Evolutionary conservation across 1,284 basidiomycete genomes (phyloP).

Genomic region (Cutaneotrichosporon spelunceum): DNA sequence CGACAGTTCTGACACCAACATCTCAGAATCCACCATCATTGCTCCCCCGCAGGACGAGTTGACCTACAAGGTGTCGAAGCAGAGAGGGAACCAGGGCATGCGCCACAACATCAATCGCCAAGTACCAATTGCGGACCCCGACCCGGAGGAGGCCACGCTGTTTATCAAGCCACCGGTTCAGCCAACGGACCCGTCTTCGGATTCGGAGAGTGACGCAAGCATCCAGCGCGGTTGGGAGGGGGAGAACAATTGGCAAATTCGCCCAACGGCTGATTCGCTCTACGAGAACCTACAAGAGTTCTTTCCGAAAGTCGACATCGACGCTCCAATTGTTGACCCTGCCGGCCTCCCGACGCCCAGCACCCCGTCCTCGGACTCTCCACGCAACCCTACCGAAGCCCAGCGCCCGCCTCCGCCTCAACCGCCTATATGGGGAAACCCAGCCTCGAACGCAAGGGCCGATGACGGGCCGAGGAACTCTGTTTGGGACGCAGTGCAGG

Average conservation of each 20-base stretch:
- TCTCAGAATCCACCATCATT: slow-evolving; percentile 35
- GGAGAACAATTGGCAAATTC: slow-evolving; percentile 38
- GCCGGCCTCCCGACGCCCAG: slow-evolving; percentile 63
- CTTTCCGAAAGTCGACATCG: slow-evolving; percentile 94
- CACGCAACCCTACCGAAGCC: slow-evolving; percentile 23
- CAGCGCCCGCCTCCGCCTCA: slow-evolving; percentile 19
- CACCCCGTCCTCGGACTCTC: slow-evolving; percentile 54
- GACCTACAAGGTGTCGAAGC: slow-evolving; percentile 35
- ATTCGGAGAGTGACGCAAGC: slow-evolving; percentile 5
- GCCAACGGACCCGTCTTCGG: neutral
- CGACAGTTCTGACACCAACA: slow-evolving; percentile 24
- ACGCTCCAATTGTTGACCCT: slow-evolving; percentile 85
- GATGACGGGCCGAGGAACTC: slow-evolving; percentile 17
- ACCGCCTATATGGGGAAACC: neutral
- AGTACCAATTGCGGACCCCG: slow-evolving; percentile 4
- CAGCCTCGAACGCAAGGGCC: neutral
- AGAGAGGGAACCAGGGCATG: slow-evolving; percentile 37
- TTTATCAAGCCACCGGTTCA: slow-evolving; percentile 22
- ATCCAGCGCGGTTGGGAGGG: neutral
- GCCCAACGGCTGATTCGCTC: slow-evolving; percentile 89
- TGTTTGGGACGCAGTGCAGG: slow-evolving; percentile 14
- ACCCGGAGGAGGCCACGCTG: slow-evolving; percentile 42
- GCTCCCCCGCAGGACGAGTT: slow-evolving; percentile 30
- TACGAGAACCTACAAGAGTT: slow-evolving; percentile 90
- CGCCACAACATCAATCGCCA: slow-evolving; percentile 26